Percentiles rank a stretch among this genome's conserved stretches.
Evolutionary conservation across 1,139 yeast genomes (phyloP).

Genomic region (Waltiozyma sp.): DNA sequence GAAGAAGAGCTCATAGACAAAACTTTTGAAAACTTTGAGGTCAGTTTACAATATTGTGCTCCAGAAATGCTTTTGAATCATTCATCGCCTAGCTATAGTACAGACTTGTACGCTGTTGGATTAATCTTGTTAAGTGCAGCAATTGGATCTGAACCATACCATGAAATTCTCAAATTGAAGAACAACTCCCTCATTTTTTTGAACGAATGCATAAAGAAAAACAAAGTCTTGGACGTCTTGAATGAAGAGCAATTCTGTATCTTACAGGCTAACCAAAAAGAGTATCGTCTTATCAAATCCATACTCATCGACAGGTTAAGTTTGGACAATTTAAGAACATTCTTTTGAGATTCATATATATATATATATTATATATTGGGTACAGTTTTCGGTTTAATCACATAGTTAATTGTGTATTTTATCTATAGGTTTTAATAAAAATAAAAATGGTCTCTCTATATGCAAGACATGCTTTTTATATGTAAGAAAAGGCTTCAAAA

Average conservation of each 20-base stretch:
- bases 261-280: conserved; percentile 5
- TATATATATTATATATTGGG: too few relatives aligned
- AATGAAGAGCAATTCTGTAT: conserved; percentile 1
- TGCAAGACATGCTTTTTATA: too few relatives aligned
- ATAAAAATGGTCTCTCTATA: too few relatives aligned
- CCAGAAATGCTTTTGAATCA: conserved; percentile 23
- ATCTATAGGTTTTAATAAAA: too few relatives aligned
- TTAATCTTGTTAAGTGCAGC: conserved; percentile 24
- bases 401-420: too few relatives aligned
- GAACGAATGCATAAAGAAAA: conserved; percentile 14
- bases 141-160: conserved; percentile 24
- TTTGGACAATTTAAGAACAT: not conserved
- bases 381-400: too few relatives aligned
- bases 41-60: conserved; percentile 26
- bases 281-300: conserved; percentile 6
- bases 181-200: conserved; percentile 8
- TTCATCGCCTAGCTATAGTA: conserved; percentile 16
- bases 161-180: conserved; percentile 5
- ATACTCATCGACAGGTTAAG: conserved; percentile 7
- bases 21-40: conserved; percentile 17
- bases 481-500: too few relatives aligned
- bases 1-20: conserved; percentile 7
- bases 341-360: not conserved
- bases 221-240: conserved; percentile 11
- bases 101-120: conserved; percentile 27